Evolutionary conservation across 2,329 filamentous ascomycete genomes (phyloP).

Genomic region (Geosmithia morbida): DNA sequence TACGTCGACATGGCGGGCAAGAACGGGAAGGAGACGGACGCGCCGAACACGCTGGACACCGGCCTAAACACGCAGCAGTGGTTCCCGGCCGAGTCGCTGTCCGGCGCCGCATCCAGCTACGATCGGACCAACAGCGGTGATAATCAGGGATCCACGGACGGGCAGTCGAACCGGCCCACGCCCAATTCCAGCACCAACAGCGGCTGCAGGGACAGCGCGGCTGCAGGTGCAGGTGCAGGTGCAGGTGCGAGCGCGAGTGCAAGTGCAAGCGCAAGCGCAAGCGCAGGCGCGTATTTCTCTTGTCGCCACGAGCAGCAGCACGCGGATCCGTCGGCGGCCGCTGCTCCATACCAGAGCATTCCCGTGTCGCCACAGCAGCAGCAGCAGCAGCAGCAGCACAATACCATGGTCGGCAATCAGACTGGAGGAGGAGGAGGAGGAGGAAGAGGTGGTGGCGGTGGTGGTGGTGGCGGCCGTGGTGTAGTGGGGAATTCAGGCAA

Average conservation of each 20-base stretch:
- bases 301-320: no score
- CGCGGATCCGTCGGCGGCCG: background rate
- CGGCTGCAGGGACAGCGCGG: background rate
- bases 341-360: background rate
- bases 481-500: no score
- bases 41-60: background rate
- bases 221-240: no score
- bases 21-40: background rate
- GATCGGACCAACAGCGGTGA: conserved; percentile 17
- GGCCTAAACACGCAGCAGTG: conserved; percentile 17
- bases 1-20: conserved; percentile 25
- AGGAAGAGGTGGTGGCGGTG: no score
- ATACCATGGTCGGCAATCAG: no score
- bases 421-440: no score
- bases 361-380: conserved; percentile 1
- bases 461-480: no score
- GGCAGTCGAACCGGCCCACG: conserved; percentile 38
- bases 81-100: conserved; percentile 23
- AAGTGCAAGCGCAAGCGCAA: no score
- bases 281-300: no score
- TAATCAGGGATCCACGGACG: conserved; percentile 30
- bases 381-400: background rate
- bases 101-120: conserved; percentile 19
- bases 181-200: conserved; percentile 35
- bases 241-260: no score